These are phyloP conservation scores for Sclerotinia borealis DNA, from an alignment of 2,329 filamentous ascomycete species.

Conservation along the genomic window DNA sequence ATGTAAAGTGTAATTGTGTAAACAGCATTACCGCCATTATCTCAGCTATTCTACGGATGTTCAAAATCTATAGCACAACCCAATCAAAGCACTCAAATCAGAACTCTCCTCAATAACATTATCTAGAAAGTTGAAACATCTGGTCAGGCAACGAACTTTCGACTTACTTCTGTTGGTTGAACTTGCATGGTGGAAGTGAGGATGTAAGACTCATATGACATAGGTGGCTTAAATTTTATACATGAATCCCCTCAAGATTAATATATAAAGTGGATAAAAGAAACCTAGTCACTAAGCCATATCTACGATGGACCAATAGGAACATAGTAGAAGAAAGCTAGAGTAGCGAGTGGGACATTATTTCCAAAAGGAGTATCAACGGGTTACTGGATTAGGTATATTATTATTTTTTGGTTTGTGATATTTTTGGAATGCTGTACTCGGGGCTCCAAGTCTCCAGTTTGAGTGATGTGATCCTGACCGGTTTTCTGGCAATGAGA, in stretches of 20 bases:
- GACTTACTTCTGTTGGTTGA: too few relatives aligned
- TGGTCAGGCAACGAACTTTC: background rate
- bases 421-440: background rate
- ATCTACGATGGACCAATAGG: background rate
- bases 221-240: background rate
- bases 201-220: constrained; percentile 6
- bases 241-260: background rate
- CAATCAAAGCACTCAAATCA: background rate
- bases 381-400: background rate
- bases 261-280: background rate
- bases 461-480: background rate
- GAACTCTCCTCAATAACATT: background rate
- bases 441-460: background rate
- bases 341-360: too few relatives aligned
- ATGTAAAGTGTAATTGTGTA: too few relatives aligned
- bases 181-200: too few relatives aligned
- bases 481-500: background rate
- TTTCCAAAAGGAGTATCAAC: background rate
- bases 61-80: too few relatives aligned
- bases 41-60: background rate
- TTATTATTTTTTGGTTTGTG: too few relatives aligned
- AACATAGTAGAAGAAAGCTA: too few relatives aligned
- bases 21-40: background rate
- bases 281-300: background rate
- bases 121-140: background rate